Percentiles rank a stretch among this genome's conserved stretches.
Evolutionary conservation across 176 grass and related monocot species (phyloP).

Genomic region (Eleusine coracana): DNA sequence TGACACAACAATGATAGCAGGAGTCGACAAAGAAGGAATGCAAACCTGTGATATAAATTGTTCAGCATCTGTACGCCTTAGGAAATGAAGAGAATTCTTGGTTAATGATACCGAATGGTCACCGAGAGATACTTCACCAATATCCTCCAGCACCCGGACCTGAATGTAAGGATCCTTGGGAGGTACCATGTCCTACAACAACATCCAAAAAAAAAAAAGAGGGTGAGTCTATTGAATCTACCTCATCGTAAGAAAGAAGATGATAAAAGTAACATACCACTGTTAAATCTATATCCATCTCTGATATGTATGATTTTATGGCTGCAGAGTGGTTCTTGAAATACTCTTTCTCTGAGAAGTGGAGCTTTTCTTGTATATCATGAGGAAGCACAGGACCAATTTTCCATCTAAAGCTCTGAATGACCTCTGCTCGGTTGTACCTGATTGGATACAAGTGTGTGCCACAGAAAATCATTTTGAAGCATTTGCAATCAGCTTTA

Average conservation of each 20-base stretch:
- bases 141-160: constrained; percentile 82
- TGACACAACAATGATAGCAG: neutral
- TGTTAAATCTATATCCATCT: constrained; percentile 93
- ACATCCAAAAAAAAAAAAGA: neutral
- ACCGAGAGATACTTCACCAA: constrained; percentile 89
- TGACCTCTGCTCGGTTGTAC: constrained; percentile 84
- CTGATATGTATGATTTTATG: constrained; percentile 79
- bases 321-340: constrained; percentile 80
- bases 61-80: constrained; percentile 85
- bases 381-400: constrained; percentile 85
- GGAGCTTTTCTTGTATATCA: constrained; percentile 89
- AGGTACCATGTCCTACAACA: constrained; percentile 82
- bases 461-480: neutral
- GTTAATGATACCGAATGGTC: constrained; percentile 86
- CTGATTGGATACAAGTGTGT: constrained; percentile 44
- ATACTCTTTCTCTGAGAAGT: constrained; percentile 88
- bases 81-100: constrained; percentile 91
- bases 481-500: constrained; percentile 1
- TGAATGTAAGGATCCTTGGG: constrained; percentile 96
- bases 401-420: constrained; percentile 97
- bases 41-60: constrained; percentile 85
- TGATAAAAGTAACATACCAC: constrained; percentile 60
- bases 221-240: constrained; percentile 4
- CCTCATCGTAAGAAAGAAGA: constrained; percentile 7
- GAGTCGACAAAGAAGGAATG: constrained; percentile 9